Conservation (phyloP, 805 yeast species). For the Hemisphaericaspora nanyangensis region DNA sequence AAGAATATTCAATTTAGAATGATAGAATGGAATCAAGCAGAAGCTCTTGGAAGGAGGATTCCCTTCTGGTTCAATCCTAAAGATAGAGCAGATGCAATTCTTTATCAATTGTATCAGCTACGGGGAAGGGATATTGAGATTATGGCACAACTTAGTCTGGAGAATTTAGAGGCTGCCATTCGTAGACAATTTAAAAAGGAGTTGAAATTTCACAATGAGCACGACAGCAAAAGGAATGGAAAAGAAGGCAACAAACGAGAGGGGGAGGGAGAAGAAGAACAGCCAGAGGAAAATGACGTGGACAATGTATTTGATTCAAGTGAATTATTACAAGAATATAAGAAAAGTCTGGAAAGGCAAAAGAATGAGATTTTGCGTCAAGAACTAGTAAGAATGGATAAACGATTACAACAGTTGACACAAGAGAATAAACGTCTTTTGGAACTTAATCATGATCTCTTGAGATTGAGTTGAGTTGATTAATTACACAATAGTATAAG, state of each 20-base stretch:
- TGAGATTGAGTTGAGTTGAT: no score
- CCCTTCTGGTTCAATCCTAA: background rate
- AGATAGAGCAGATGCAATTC: conserved; percentile 14
- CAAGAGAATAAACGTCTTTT: conserved; percentile 26
- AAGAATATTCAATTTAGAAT: background rate
- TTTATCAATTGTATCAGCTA: conserved; percentile 20
- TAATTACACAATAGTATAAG: no score
- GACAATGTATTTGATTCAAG: background rate
- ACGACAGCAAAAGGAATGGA: background rate
- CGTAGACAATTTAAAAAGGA: conserved; percentile 3
- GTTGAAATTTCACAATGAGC: background rate
- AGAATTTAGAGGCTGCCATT: conserved; percentile 14
- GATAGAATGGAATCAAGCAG: background rate
- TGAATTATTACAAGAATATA: conserved; percentile 11
- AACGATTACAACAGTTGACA: conserved; percentile 18
- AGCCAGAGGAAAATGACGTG: background rate
- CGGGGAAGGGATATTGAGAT: conserved; percentile 20
- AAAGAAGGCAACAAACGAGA: background rate
- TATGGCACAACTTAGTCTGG: conserved; percentile 18
- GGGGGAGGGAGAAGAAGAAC: conserved; percentile 6
- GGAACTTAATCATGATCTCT: conserved; percentile 28
- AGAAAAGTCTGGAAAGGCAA: conserved; percentile 13
- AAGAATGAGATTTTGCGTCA: conserved; percentile 17
- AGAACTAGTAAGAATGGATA: conserved; percentile 19
- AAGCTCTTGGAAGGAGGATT: background rate